Evolutionary conservation across 1,284 basidiomycete species (phyloP).

Genomic region (Apiotrichum akiyoshidainum): DNA sequence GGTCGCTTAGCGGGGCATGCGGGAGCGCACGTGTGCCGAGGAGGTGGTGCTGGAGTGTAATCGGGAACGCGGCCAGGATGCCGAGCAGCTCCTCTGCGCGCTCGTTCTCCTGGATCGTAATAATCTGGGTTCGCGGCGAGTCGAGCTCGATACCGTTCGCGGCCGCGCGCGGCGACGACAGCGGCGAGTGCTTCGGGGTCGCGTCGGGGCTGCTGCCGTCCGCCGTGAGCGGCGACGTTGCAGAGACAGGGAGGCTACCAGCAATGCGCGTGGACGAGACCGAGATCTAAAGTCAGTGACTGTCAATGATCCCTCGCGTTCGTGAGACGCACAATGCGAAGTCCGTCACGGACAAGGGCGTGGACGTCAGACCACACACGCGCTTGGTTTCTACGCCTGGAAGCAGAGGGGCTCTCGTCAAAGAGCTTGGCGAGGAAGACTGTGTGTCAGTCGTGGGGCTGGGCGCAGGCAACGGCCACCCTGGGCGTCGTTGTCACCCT

Average conservation of each 20-base stretch:
- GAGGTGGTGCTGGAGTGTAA: constrained; percentile 49
- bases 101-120: constrained; percentile 1
- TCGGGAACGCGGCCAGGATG: constrained; percentile 44
- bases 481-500: not conserved
- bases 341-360: constrained; percentile 39
- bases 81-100: constrained; percentile 41
- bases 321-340: constrained; percentile 38
- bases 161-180: not conserved
- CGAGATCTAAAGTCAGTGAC: constrained; percentile 10
- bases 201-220: not conserved
- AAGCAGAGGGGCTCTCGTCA: constrained; percentile 13
- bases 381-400: not conserved
- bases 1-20: constrained; percentile 45
- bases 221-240: not conserved
- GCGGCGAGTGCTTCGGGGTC: not conserved
- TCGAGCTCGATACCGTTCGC: not conserved
- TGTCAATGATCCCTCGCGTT: not conserved
- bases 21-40: constrained; percentile 42
- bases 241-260: not conserved
- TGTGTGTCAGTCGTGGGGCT: not conserved
- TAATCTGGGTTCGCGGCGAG: constrained; percentile 15
- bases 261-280: not conserved
- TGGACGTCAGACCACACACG: constrained; percentile 43
- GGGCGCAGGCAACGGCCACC: not conserved
- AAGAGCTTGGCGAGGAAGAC: constrained; percentile 13